phyloP scores from a whole-genome alignment of 2,329 filamentous ascomycete species.

The Thermoascus crustaceus region DNA sequence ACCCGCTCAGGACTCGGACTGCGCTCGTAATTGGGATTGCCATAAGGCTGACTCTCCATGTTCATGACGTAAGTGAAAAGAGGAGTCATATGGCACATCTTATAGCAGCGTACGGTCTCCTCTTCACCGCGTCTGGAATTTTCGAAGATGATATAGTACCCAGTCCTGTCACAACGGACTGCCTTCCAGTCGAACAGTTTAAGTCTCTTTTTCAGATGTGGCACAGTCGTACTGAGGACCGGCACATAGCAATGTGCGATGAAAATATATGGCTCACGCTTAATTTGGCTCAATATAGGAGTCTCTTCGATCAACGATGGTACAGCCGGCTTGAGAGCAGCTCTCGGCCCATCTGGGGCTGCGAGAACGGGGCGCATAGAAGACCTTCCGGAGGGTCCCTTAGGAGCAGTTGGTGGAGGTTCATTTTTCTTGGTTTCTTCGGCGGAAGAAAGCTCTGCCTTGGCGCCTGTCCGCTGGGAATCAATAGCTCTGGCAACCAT shows the following conservation, averaged over 20 bases:
- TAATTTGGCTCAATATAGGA: constrained; percentile 60
- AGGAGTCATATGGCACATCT: constrained; percentile 67
- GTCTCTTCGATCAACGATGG: constrained; percentile 56
- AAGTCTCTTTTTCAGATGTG: constrained; percentile 82
- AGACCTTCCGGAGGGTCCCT: constrained; percentile 63
- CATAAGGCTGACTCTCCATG: constrained; percentile 72
- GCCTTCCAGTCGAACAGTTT: constrained; percentile 75
- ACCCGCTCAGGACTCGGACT: constrained; percentile 39
- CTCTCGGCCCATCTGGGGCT: constrained; percentile 34
- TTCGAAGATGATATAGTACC: constrained; percentile 88
- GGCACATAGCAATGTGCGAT: constrained; percentile 82
- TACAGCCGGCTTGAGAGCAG: constrained; percentile 21
- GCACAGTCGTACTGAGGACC: constrained; percentile 73
- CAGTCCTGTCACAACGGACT: constrained; percentile 72
- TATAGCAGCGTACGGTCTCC: constrained; percentile 73
- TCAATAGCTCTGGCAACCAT: constrained; percentile 69
- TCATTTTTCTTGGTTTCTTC: constrained; percentile 44
- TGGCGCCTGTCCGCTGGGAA: constrained; percentile 51
- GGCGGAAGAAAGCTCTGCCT: constrained; percentile 15
- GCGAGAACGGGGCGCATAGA: constrained; percentile 25
- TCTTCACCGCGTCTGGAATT: constrained; percentile 66
- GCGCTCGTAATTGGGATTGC: constrained; percentile 54
- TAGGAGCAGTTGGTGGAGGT: constrained; percentile 76
- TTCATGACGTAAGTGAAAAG: constrained; percentile 91
- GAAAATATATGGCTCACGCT: constrained; percentile 80